phyloP scores from a whole-genome alignment of 371 early-diverging fungal genomes.

The Mucor racemosus region DNA sequence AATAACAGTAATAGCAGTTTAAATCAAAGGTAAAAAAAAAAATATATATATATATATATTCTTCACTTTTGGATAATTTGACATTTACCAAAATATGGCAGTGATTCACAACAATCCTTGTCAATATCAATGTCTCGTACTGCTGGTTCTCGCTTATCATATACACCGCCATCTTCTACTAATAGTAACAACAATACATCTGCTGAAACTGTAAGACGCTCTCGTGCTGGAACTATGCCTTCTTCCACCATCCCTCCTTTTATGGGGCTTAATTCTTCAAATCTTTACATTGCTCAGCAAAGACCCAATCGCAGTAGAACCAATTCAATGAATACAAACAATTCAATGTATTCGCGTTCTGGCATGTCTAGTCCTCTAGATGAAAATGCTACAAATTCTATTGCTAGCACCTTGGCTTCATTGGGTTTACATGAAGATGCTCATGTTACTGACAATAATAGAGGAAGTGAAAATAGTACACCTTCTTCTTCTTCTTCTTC shows the following conservation, averaged over 20 bases:
- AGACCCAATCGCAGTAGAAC: constrained; percentile 13
- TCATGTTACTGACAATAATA: not conserved
- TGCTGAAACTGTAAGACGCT: constrained; percentile 19
- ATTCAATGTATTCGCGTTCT: not conserved
- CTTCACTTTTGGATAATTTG: not conserved
- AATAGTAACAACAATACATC: not conserved
- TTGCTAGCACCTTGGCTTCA: constrained; percentile 54
- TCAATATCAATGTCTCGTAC: not conserved
- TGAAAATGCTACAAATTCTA: constrained; percentile 35
- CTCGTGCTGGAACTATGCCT: constrained; percentile 57
- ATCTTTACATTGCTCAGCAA: constrained; percentile 16
- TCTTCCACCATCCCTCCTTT: constrained; percentile 15
- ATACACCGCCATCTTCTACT: not conserved
- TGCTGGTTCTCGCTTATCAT: constrained; percentile 11
- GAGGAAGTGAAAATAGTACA: not conserved
- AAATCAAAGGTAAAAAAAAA: constrained; percentile 3
- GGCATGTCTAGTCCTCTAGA: constrained; percentile 26
- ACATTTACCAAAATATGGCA: not conserved
- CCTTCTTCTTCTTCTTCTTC: not conserved
- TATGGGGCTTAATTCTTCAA: not conserved
- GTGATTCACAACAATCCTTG: not conserved
- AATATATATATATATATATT: not conserved
- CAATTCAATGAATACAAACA: not conserved
- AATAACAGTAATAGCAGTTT: constrained; percentile 2
- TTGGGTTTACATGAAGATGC: constrained; percentile 46